Evolutionary conservation across 768 basidiomycete species (phyloP).

Genomic region (Pulveroboletus sp.): DNA sequence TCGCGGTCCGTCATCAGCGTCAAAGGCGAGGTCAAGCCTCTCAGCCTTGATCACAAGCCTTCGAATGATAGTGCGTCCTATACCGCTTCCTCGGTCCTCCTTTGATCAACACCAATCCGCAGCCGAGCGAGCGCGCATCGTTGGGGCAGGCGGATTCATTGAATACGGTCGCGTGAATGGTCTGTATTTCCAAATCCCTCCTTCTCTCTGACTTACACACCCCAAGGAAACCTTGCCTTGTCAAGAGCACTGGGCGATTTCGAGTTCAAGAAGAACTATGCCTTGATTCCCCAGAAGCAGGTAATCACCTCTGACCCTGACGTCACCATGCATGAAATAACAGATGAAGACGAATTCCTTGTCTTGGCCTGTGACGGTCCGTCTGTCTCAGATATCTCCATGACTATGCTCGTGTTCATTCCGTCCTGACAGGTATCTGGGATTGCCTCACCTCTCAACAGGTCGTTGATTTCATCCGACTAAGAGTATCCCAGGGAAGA

Average conservation of each 20-base stretch:
- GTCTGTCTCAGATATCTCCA: conserved; percentile 16
- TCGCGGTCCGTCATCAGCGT: conserved; percentile 85
- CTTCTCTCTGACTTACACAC: not conserved
- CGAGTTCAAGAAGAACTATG: conserved; percentile 94
- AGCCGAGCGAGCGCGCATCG: conserved; percentile 86
- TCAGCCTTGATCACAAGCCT: conserved; percentile 97
- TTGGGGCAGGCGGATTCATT: conserved; percentile 89
- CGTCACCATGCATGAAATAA: conserved; percentile 73
- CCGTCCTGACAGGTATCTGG: conserved; percentile 79
- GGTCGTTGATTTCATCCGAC: conserved; percentile 83
- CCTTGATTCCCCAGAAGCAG: conserved; percentile 80
- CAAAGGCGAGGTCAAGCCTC: conserved; percentile 80
- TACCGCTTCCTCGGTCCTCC: not conserved
- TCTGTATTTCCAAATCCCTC: conserved; percentile 29
- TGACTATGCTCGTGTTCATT: conserved; percentile 3
- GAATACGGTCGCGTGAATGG: conserved; percentile 98
- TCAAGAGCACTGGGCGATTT: conserved; percentile 97
- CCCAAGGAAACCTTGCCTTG: conserved; percentile 86
- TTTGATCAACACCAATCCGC: conserved; percentile 6
- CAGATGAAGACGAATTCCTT: conserved; percentile 91
- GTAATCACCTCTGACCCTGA: conserved; percentile 96
- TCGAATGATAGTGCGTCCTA: conserved; percentile 65
- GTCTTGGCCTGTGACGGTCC: conserved; percentile 96
- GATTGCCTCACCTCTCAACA: conserved; percentile 94
- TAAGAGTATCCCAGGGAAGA: conserved; percentile 74